Conservation (phyloP, 2,329 filamentous ascomycete species). For the Alternaria rosae region DNA sequence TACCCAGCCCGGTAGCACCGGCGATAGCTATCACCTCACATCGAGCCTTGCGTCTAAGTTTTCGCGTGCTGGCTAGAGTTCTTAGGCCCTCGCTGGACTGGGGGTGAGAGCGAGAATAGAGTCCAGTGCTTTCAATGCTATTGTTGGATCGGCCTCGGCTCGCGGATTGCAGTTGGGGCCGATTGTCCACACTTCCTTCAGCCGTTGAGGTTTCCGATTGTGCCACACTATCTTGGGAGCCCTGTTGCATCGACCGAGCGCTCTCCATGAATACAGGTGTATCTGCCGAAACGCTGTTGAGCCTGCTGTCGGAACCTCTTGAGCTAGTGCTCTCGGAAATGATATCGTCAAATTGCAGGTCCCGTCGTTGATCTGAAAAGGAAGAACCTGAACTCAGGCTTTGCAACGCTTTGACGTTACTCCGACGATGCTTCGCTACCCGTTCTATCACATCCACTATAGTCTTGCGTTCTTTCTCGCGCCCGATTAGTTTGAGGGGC, state of each 20-base stretch:
- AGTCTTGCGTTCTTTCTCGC: constrained; percentile 72
- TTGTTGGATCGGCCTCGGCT: constrained; percentile 38
- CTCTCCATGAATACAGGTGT: constrained; percentile 37
- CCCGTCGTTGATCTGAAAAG: constrained; percentile 59
- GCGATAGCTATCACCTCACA: constrained; percentile 67
- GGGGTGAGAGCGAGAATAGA: constrained; percentile 34
- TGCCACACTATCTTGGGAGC: constrained; percentile 39
- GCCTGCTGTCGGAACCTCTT: constrained; percentile 59
- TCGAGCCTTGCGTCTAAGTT: constrained; percentile 61
- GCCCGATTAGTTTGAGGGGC: constrained; percentile 81
- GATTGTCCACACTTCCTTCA: constrained; percentile 31
- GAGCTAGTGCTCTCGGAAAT: constrained; percentile 61
- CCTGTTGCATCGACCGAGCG: constrained; percentile 33
- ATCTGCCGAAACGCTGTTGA: constrained; percentile 44
- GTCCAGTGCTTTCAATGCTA: constrained; percentile 40
- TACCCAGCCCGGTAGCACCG: constrained; percentile 66
- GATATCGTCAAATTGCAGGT: constrained; percentile 59
- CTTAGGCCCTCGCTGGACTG: constrained; percentile 38
- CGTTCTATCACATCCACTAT: constrained; percentile 76
- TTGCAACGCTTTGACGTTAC: constrained; percentile 52
- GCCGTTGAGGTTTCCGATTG: constrained; percentile 34
- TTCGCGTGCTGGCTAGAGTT: constrained; percentile 43
- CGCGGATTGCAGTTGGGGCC: constrained; percentile 28
- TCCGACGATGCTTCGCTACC: constrained; percentile 70
- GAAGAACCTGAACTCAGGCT: constrained; percentile 63